Conservation (phyloP, 1,284 basidiomycete genomes). For the Earliella scabrosa region DNA sequence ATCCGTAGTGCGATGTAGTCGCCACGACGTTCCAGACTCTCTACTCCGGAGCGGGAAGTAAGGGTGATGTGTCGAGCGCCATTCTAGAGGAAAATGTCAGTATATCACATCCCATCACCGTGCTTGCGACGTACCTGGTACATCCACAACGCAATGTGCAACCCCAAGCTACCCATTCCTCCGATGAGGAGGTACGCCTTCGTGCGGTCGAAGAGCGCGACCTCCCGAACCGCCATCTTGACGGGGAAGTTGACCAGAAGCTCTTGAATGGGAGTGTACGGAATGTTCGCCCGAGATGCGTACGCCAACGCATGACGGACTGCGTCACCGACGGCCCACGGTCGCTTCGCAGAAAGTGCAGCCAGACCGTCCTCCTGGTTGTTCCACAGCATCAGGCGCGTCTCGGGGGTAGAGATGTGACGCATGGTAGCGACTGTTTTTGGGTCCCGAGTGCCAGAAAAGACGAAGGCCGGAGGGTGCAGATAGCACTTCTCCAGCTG, state of each 20-base stretch:
- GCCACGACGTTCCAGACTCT: slow-evolving; percentile 22
- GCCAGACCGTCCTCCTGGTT: slow-evolving; percentile 11
- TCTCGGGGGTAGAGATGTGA: not conserved
- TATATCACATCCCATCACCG: too few relatives aligned
- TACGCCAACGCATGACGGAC: not conserved
- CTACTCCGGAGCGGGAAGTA: slow-evolving; percentile 41
- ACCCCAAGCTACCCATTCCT: slow-evolving; percentile 32
- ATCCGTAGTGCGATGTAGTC: slow-evolving; percentile 32
- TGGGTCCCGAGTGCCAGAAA: slow-evolving; percentile 15
- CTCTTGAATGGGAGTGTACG: not conserved
- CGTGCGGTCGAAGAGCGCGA: slow-evolving; percentile 6
- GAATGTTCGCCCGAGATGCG: not conserved
- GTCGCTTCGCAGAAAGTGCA: slow-evolving; percentile 6
- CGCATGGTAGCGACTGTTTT: slow-evolving; percentile 1
- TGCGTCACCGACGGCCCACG: slow-evolving; percentile 19
- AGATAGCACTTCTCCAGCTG: slow-evolving; percentile 4
- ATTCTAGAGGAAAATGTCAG: slow-evolving; percentile 30
- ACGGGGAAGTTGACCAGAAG: not conserved
- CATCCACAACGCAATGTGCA: slow-evolving; percentile 42
- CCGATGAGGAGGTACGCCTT: slow-evolving; percentile 29
- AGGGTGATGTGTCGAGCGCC: slow-evolving; percentile 43
- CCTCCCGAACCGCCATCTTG: not conserved
- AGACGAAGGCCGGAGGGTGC: slow-evolving; percentile 11
- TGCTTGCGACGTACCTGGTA: slow-evolving; percentile 42
- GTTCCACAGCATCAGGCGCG: slow-evolving; percentile 20